phyloP scores from a whole-genome alignment of 225 moss, liverwort and hornwort genomes.

The Bryum argenteum region DNA sequence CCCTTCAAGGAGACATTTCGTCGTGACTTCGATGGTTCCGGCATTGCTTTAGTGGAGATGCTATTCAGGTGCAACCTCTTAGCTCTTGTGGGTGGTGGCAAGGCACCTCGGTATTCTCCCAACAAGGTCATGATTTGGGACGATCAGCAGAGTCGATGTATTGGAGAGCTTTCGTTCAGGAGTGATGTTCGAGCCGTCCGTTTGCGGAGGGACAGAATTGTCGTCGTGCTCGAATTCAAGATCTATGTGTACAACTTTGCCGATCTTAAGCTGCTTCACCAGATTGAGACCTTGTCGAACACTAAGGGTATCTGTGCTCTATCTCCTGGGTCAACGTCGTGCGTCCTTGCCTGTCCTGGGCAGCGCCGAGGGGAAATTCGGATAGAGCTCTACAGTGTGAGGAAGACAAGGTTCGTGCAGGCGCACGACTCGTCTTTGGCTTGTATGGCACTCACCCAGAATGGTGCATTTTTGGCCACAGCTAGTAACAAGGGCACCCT shows the following conservation, averaged over 20 bases:
- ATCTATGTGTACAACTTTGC: conserved; percentile 82
- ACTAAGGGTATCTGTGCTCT: conserved; percentile 72
- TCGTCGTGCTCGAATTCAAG: conserved; percentile 79
- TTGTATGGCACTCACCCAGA: conserved; percentile 67
- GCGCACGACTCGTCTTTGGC: conserved; percentile 80
- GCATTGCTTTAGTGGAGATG: conserved; percentile 70
- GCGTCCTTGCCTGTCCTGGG: conserved; percentile 79
- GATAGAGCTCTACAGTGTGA: conserved; percentile 71
- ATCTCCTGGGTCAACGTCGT: conserved; percentile 65
- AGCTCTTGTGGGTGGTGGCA: conserved; percentile 80
- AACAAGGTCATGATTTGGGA: conserved; percentile 94
- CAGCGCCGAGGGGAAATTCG: conserved; percentile 75
- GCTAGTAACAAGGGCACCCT: conserved; percentile 85
- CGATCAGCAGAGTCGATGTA: conserved; percentile 76
- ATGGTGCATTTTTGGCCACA: conserved; percentile 73
- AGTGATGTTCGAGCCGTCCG: conserved; percentile 77
- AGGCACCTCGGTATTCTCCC: conserved; percentile 67
- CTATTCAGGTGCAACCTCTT: conserved; percentile 78
- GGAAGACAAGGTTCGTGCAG: conserved; percentile 74
- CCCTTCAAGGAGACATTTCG: conserved; percentile 70
- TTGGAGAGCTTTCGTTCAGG: conserved; percentile 80
- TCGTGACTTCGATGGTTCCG: conserved; percentile 60
- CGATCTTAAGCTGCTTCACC: conserved; percentile 74
- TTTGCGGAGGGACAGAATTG: conserved; percentile 69
- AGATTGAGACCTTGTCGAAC: conserved; percentile 77